Conservation (phyloP, 441 rosid genomes). For the Rhodomyrtus psidioides region DNA sequence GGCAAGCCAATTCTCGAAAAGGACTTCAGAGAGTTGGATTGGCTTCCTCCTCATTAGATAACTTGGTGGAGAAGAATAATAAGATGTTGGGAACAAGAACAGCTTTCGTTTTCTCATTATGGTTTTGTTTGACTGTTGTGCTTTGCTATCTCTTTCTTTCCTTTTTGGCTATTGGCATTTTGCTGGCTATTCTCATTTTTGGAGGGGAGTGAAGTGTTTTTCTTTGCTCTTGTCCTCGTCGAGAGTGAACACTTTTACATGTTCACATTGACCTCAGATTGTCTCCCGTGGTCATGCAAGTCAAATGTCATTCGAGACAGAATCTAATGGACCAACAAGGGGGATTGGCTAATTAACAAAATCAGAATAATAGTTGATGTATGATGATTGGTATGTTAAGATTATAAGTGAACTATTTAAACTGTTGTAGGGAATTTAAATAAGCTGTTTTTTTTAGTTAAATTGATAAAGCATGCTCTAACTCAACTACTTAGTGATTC, state of each 20-base stretch:
- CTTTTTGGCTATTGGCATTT: neutral
- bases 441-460: neutral
- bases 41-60: neutral
- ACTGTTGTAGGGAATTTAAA: neutral
- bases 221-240: neutral
- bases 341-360: neutral
- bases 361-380: neutral
- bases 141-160: neutral
- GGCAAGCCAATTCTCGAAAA: neutral
- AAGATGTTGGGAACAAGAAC: neutral
- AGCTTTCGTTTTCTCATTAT: neutral
- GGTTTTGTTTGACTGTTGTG: neutral
- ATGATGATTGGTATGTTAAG: too few relatives aligned
- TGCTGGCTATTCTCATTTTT: neutral
- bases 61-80: neutral
- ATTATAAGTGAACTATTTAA: neutral
- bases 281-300: neutral
- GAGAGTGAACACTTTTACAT: neutral
- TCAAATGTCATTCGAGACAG: neutral
- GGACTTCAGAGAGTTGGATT: neutral
- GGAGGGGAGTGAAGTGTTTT: neutral
- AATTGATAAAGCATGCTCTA: too few relatives aligned
- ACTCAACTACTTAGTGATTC: fast-evolving
- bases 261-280: neutral
- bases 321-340: neutral